A percentile compares a stretch with the other conserved stretches of the same genome.
These are phyloP conservation scores for Yamadazyma dushanensis DNA, from an alignment of 1,139 yeast genomes.

Conservation along the genomic window DNA sequence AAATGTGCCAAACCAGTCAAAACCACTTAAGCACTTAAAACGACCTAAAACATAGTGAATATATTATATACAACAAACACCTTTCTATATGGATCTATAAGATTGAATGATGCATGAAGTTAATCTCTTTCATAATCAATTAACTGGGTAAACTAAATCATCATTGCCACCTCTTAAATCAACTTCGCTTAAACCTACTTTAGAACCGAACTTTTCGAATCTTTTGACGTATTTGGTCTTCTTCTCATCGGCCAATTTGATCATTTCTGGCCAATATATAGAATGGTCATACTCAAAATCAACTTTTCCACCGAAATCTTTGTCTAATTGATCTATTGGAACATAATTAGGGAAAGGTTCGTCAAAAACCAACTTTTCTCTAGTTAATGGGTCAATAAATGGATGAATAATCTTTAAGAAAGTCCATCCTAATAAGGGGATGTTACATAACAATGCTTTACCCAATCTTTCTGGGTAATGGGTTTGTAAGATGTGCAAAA, in stretches of 20 bases:
- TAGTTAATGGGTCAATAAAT: conserved; percentile 50
- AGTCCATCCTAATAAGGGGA: conserved; percentile 50
- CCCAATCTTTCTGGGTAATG: conserved; percentile 53
- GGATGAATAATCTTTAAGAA: conserved; percentile 49
- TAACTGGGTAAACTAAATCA: conserved; percentile 35
- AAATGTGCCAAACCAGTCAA: conserved; percentile 89
- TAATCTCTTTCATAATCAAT: too few species aligned
- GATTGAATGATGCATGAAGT: too few species aligned
- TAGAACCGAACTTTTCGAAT: conserved; percentile 40
- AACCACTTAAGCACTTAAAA: too few species aligned
- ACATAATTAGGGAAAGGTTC: conserved; percentile 49
- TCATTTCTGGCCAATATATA: conserved; percentile 46
- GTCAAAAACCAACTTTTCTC: conserved; percentile 50
- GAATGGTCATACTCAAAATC: conserved; percentile 46
- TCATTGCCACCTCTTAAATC: conserved; percentile 61
- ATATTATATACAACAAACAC: too few species aligned
- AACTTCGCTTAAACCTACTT: conserved; percentile 56
- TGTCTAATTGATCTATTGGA: conserved; percentile 46
- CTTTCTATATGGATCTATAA: too few species aligned
- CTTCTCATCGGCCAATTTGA: conserved; percentile 38
- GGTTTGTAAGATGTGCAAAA: conserved; percentile 65
- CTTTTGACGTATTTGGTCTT: conserved; percentile 36
- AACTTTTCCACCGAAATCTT: conserved; percentile 45
- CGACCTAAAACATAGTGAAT: background rate
- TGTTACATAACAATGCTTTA: conserved; percentile 46